Evolutionary conservation across 2,329 filamentous ascomycete genomes (phyloP).

Genomic region (Trichothecium roseum): DNA sequence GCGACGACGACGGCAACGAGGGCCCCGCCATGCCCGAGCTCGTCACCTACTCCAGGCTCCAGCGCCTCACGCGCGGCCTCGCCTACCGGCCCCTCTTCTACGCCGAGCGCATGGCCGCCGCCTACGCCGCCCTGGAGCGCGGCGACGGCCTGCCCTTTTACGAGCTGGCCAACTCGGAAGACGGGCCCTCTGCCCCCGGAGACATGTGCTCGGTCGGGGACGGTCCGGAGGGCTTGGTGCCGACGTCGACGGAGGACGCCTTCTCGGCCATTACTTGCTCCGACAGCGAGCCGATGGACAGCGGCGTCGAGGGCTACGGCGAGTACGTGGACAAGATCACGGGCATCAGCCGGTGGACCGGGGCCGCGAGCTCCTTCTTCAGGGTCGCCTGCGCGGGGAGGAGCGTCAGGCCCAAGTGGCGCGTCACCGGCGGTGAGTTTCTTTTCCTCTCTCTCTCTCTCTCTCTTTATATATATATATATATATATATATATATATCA

Average conservation of each 20-base stretch:
- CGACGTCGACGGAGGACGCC: slow-evolving; percentile 21
- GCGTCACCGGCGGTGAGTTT: slow-evolving; percentile 5
- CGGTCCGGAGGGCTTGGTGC: slow-evolving; percentile 16
- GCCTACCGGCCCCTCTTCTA: slow-evolving; percentile 33
- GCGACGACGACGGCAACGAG: slow-evolving; percentile 11
- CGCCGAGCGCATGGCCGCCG: slow-evolving; percentile 30
- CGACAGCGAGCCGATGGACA: slow-evolving; percentile 21
- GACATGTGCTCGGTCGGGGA: slow-evolving; percentile 13
- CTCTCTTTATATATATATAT: too few relatives aligned
- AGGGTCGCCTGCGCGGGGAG: slow-evolving; percentile 27
- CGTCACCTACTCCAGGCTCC: slow-evolving; percentile 38
- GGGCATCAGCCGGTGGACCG: slow-evolving; percentile 28
- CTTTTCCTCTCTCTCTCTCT: too few relatives aligned
- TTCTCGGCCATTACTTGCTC: slow-evolving; percentile 36
- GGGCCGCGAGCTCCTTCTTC: slow-evolving; percentile 31
- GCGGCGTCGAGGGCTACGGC: slow-evolving; percentile 22
- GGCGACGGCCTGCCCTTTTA: slow-evolving; percentile 35
- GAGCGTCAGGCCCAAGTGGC: slow-evolving; percentile 25
- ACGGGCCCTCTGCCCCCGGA: slow-evolving; percentile 4
- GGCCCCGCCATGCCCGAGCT: slow-evolving; percentile 33
- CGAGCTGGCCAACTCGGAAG: slow-evolving; percentile 8
- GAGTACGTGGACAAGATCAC: slow-evolving; percentile 20
- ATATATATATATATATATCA: too few relatives aligned
- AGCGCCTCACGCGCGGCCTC: slow-evolving; percentile 27
- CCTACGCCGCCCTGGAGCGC: slow-evolving; percentile 30